Base-by-base conservation (phyloP, 352 stramenopile species). In the Globisporangium irregulare region DNA sequence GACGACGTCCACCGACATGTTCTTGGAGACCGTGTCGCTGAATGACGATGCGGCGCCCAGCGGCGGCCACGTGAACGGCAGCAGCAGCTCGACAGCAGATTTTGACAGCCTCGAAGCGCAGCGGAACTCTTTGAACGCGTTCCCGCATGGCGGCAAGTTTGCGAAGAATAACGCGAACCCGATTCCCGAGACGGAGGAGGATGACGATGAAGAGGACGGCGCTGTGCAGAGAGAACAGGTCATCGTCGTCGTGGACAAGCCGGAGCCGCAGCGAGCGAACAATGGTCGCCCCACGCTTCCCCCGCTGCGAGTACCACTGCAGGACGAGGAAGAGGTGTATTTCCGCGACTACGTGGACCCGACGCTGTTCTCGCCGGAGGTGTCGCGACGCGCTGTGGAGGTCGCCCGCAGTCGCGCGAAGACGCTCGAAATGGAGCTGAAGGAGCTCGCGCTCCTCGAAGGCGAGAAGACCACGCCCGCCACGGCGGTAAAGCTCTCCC, bases 361-460 rank as follows among this genome's bases (percentile, higher is more conserved):
- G 59, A 89, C 79, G 38, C 72, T 95, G 5, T 95, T 95, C 67
- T 94, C 86, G 1, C 83, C 88, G 0, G 88, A 95, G 25, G 77
- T 94, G 3, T 95, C 88, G 8, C 78, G 88, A 25, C 86, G 93
- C 55, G 86, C 86, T 10, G 88, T 95, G 69, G 88, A 95, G 36
- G 77, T 94, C n/a, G 88, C 88, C 0, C 86, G 92, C 69, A 81
- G 88, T 24, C 84, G 88, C 32, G 88, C 88, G 7, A 87, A 90
- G 63, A 78, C 70, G 3, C 74, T 95, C 43, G 86, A 91, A 14
- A 80, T 73, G 20, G 88, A 95, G 65, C 72, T 95, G 24, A 89
- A 91, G 64, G 86, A 95, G 58, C 74, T 93, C 58, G 64, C 70
- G 4, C 73, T 83, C 24, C 67, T 93, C 14, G 86, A 93, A 29